Evolutionary conservation across 2,329 filamentous ascomycete genomes (phyloP).

Genomic region (Scedosporium dehoogii): DNA sequence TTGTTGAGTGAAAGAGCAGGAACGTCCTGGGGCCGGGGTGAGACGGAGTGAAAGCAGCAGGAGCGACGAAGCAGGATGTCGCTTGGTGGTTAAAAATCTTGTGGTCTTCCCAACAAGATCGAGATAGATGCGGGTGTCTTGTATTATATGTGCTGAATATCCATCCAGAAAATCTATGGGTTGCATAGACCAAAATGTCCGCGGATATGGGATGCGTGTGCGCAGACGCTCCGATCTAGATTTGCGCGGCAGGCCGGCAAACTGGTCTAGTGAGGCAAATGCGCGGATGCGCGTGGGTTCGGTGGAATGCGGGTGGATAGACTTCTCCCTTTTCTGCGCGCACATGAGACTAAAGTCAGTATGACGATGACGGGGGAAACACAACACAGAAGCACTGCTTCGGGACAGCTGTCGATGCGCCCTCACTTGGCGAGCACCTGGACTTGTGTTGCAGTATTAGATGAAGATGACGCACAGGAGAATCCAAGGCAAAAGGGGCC

Average conservation of each 20-base stretch:
- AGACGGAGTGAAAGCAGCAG: not conserved
- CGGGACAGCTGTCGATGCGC: not conserved
- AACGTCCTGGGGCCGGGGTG: not conserved
- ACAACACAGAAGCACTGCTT: not conserved
- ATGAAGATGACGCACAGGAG: not conserved
- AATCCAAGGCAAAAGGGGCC: not conserved
- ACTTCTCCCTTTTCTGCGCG: not conserved
- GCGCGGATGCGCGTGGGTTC: not conserved
- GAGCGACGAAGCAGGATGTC: not conserved
- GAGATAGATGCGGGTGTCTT: not conserved
- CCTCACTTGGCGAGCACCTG: not conserved
- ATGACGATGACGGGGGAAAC: not conserved
- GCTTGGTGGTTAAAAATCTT: not conserved
- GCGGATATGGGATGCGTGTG: not conserved
- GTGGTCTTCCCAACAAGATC: not conserved
- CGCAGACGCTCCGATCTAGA: not conserved
- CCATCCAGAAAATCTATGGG: not conserved
- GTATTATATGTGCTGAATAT: not conserved
- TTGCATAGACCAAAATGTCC: not conserved
- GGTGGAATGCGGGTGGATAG: not conserved
- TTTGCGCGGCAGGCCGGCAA: not conserved
- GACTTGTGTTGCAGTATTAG: not conserved
- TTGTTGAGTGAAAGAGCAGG: too few relatives aligned
- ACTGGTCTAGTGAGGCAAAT: not conserved
- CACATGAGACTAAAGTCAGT: not conserved